Evolutionary conservation across 495 filamentous ascomycete genomes (phyloP).

Genomic region (Clohesyomyces aquaticus): DNA sequence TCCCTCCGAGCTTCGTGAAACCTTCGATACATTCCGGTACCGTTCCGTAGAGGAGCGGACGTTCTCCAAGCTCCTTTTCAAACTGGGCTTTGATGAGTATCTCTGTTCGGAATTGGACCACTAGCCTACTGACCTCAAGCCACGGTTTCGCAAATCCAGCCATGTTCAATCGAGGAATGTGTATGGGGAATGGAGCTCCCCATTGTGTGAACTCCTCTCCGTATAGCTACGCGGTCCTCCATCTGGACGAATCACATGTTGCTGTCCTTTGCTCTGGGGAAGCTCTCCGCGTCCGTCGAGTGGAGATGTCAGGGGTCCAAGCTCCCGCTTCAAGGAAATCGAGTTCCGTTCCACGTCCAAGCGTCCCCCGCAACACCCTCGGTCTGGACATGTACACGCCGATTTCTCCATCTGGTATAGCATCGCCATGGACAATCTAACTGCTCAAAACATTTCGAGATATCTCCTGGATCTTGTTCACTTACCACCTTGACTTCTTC

Average conservation of each 20-base stretch:
- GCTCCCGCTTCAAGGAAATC: conserved; percentile 21
- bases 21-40: conserved; percentile 28
- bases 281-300: too few species aligned
- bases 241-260: neutral
- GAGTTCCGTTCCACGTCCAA: conserved; percentile 16
- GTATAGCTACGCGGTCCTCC: conserved; percentile 3
- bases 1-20: conserved; percentile 26
- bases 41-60: conserved; percentile 34
- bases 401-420: conserved; percentile 19
- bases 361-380: conserved; percentile 28
- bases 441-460: neutral
- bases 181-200: conserved; percentile 2
- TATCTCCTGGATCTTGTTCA: neutral
- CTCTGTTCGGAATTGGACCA: neutral
- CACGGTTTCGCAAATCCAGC: conserved; percentile 33
- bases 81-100: conserved; percentile 28
- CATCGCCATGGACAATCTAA: conserved; percentile 14
- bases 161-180: conserved; percentile 19
- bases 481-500: conserved; percentile 15
- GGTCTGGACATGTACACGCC: conserved; percentile 14
- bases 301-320: conserved; percentile 19
- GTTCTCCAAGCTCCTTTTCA: conserved; percentile 37
- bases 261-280: neutral
- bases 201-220: conserved; percentile 6
- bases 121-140: conserved; percentile 26